Evolutionary conservation across 768 basidiomycete genomes (phyloP), one percentile per base, ranked within the genome.

Genomic region (Ramaria sp.): DNA sequence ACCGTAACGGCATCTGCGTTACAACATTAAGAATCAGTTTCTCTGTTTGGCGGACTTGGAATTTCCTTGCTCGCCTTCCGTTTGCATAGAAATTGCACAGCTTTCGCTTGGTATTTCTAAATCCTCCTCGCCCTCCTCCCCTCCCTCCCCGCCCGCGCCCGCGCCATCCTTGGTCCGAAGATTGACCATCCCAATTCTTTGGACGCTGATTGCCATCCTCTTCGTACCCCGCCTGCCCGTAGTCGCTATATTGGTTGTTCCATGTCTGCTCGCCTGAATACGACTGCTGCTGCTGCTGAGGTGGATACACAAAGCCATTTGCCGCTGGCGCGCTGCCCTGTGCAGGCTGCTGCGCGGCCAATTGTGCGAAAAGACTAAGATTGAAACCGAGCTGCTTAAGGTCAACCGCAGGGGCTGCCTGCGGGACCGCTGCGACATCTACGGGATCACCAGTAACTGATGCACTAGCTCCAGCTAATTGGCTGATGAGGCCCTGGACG

Each of bases 51-150:
- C 37, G 69, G 70, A 70, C 76, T 75, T 27, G 43, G 45, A 51
- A 57, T 45, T 45, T 39, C 67, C 69, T 77, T 80, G 85, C 88
- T 90, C 83, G 86, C 88, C 88, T 90, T 88, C 88, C 88, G 81
- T 82, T 79, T 75, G 81, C 80, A 80, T 83, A 90, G 77, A 90
- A 91, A 79, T 77, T 85, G 86, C 88, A 91, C 73, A 85, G 83
- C 83, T 80, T 83, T 83, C 84, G 81, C 82, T 83, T 88, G 80
- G 75, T 86, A 72, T 78, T 78, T 84, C 78, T 86, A 84, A 76
- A 80, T 62, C 79, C 82, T 59, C 77, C 78, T 45, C 79, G 79
- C 41, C 76, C 65, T 50, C 73, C 71, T n/a, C 78, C 78, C 59
- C 76, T 75, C 76, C 73, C 59, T 70, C 67, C 56, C 68, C 74